Conservation (phyloP, 257 asterid species). For the Lycium barbarum region DNA sequence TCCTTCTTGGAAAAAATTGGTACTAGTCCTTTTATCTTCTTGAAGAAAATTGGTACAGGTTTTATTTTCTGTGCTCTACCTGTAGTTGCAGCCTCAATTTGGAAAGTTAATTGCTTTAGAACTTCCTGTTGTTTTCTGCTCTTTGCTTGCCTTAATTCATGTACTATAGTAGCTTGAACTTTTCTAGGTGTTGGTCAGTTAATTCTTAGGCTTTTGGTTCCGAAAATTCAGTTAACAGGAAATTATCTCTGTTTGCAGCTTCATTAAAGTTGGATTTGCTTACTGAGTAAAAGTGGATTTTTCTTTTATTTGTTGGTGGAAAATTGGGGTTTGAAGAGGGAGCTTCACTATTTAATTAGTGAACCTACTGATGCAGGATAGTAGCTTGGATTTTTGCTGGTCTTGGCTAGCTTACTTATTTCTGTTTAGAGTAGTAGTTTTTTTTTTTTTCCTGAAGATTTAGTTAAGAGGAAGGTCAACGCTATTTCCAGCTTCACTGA, state of each 20-base stretch:
- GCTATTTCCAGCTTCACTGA: neutral
- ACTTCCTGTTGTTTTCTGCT: neutral
- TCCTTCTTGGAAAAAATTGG: constrained; percentile 58
- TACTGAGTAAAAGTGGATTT: neutral
- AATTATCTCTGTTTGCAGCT: neutral
- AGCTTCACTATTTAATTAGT: neutral
- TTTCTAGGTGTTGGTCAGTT: neutral
- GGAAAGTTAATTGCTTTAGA: neutral
- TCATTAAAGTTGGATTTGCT: neutral
- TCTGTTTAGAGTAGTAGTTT: neutral
- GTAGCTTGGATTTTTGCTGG: neutral
- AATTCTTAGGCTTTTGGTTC: neutral
- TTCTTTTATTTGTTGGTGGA: neutral
- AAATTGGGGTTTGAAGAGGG: neutral
- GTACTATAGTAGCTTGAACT: neutral
- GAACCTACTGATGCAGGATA: too few species aligned
- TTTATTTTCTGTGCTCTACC: neutral
- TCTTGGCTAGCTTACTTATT: neutral
- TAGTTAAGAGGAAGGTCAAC: neutral
- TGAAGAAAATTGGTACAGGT: constrained; percentile 53
- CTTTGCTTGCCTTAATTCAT: neutral
- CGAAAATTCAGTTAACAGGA: neutral
- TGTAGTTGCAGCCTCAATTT: neutral
- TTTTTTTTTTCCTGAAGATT: neutral
- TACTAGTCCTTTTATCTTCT: constrained; percentile 30